Percentiles rank a stretch among this genome's conserved stretches.
Evolutionary conservation across 139 green algal genomes (phyloP).

Genomic region (Coelastrella sp.): DNA sequence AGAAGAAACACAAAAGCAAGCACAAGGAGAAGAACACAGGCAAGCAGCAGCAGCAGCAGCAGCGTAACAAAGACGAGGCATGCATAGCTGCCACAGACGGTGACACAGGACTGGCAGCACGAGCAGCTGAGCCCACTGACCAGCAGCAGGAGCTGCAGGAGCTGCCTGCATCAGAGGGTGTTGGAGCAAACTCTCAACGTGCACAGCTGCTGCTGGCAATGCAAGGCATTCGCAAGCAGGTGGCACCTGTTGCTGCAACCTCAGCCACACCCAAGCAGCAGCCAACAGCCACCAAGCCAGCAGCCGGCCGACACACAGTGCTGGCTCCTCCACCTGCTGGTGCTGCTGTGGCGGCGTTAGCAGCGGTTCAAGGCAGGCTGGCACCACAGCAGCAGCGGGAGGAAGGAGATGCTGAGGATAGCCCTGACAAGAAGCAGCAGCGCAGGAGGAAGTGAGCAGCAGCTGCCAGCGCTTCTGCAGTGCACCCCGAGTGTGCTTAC

Average conservation of each 20-base stretch:
- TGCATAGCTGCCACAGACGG: neutral
- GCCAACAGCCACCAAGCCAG: neutral
- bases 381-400: neutral
- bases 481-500: neutral
- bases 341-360: neutral
- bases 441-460: neutral
- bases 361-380: neutral
- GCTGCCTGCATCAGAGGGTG: neutral
- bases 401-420: neutral
- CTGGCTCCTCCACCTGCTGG: neutral
- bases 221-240: neutral
- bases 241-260: neutral
- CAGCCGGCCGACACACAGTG: neutral
- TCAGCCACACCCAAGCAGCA: neutral
- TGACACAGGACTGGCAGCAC: neutral
- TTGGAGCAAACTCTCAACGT: neutral
- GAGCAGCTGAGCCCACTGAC: neutral
- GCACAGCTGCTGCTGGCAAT: neutral
- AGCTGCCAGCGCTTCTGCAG: neutral
- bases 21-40: neutral
- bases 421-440: neutral
- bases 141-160: neutral
- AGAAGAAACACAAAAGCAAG: neutral
- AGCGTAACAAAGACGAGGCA: neutral
- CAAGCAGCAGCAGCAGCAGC: neutral